phyloP scores from a whole-genome alignment of 208 protist species.

The Phytomonas serpens region DNA sequence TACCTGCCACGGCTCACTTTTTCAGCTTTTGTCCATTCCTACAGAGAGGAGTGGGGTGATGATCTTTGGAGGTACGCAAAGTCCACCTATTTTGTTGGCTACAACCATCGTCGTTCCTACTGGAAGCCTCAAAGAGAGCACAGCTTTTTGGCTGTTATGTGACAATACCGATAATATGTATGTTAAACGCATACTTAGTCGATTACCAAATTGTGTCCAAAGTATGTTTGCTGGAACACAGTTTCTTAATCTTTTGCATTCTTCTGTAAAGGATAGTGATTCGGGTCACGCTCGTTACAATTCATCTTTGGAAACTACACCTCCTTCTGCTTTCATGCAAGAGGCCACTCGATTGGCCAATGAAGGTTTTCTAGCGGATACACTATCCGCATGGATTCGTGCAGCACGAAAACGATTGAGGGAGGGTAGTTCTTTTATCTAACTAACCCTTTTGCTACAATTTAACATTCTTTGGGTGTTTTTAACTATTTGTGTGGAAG shows the following conservation, averaged over 20 bases:
- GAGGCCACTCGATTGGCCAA: background rate
- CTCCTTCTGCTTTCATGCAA: background rate
- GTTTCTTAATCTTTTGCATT: constrained; percentile 6
- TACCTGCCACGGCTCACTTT: constrained; percentile 44
- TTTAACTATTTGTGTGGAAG: background rate
- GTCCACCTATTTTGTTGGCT: constrained; percentile 32
- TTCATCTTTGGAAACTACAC: background rate
- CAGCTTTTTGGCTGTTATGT: constrained; percentile 33
- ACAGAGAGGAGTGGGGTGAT: constrained; percentile 2
- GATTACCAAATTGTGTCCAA: background rate
- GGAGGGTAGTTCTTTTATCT: background rate
- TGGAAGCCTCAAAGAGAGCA: constrained; percentile 26
- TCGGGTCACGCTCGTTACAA: background rate
- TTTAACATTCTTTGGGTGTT: background rate
- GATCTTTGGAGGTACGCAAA: constrained; percentile 40
- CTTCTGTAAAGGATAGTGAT: background rate
- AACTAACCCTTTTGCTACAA: background rate
- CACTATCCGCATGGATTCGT: background rate
- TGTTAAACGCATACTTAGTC: background rate
- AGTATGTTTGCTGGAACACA: constrained; percentile 7
- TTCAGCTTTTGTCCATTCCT: constrained; percentile 18
- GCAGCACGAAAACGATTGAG: background rate
- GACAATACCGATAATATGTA: background rate
- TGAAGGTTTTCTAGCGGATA: background rate
- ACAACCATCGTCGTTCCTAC: constrained; percentile 31